Evolutionary conservation across 805 yeast species (phyloP).

Genomic region (Candida morakotiae): DNA sequence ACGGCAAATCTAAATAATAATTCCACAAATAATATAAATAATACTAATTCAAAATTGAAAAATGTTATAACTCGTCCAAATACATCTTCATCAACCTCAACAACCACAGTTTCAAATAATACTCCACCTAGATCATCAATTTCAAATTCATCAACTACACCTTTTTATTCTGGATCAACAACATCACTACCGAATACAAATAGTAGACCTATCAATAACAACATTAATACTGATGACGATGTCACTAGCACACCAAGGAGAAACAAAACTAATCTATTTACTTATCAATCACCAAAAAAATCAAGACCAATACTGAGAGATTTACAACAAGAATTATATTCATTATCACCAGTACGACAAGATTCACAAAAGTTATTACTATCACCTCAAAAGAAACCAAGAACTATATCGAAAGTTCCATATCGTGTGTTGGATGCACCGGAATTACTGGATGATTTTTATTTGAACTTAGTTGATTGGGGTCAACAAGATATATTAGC

Average conservation of each 20-base stretch:
- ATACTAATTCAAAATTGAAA: constrained; percentile 2
- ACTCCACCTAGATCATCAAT: constrained; percentile 10
- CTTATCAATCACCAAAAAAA: constrained; percentile 70
- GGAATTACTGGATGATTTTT: constrained; percentile 89
- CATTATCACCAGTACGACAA: constrained; percentile 81
- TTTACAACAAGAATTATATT: constrained; percentile 69
- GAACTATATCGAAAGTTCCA: constrained; percentile 82
- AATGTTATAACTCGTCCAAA: not conserved
- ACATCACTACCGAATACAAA: not conserved
- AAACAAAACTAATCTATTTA: constrained; percentile 55
- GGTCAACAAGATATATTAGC: constrained; percentile 84
- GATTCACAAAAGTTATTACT: constrained; percentile 78
- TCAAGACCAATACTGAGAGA: constrained; percentile 57
- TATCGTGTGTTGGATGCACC: constrained; percentile 95
- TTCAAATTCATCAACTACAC: constrained; percentile 3
- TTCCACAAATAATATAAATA: constrained; percentile 11
- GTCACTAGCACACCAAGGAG: constrained; percentile 36
- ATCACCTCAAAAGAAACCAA: constrained; percentile 75
- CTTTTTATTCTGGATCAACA: constrained; percentile 11
- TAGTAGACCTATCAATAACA: not conserved
- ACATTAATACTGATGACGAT: constrained; percentile 9
- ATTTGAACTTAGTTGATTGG: constrained; percentile 92
- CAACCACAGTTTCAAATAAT: not conserved
- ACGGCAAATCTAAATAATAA: constrained; percentile 28
- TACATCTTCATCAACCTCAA: not conserved